A percentile compares a stretch with the other conserved stretches of the same genome.
Conservation (phyloP, 345 rosid genomes). For the Lepidium aucheri region DNA sequence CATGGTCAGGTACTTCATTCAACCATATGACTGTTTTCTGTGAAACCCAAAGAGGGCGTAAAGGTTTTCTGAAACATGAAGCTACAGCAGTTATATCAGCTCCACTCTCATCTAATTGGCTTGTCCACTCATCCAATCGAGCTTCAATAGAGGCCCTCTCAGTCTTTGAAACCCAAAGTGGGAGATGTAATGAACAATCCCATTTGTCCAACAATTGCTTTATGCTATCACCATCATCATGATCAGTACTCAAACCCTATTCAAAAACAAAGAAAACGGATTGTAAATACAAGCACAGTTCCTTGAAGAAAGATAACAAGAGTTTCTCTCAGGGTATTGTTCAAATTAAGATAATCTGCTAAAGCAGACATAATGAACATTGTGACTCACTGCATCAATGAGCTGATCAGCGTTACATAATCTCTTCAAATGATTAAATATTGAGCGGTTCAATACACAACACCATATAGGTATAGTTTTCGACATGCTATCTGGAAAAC, state of each 20-base stretch:
- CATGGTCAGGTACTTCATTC: constrained; percentile 80
- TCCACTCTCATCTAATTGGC: constrained; percentile 63
- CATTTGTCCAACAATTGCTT: constrained; percentile 28
- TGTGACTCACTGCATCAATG: constrained; percentile 36
- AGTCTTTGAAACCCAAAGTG: constrained; percentile 77
- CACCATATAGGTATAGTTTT: constrained; percentile 95
- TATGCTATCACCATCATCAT: constrained; percentile 2
- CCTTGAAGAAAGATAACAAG: neutral
- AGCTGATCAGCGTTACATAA: constrained; percentile 19
- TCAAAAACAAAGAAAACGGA: neutral
- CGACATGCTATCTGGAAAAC: constrained; percentile 95
- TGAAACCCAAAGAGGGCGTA: constrained; percentile 84
- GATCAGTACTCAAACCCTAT: constrained; percentile 25
- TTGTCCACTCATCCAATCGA: constrained; percentile 61
- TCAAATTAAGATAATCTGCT: neutral
- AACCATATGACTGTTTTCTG: constrained; percentile 86
- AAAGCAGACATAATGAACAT: neutral
- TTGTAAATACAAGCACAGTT: neutral
- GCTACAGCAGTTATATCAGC: constrained; percentile 71
- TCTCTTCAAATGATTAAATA: constrained; percentile 33
- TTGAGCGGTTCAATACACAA: constrained; percentile 67
- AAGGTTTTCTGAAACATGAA: constrained; percentile 56
- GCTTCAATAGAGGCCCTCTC: constrained; percentile 70
- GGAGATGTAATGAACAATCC: constrained; percentile 92
- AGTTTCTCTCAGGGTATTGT: neutral